These are phyloP conservation scores for Pythium rhizo-oryzae DNA, from an alignment of 352 stramenopile genomes.

Conservation along the genomic window DNA sequence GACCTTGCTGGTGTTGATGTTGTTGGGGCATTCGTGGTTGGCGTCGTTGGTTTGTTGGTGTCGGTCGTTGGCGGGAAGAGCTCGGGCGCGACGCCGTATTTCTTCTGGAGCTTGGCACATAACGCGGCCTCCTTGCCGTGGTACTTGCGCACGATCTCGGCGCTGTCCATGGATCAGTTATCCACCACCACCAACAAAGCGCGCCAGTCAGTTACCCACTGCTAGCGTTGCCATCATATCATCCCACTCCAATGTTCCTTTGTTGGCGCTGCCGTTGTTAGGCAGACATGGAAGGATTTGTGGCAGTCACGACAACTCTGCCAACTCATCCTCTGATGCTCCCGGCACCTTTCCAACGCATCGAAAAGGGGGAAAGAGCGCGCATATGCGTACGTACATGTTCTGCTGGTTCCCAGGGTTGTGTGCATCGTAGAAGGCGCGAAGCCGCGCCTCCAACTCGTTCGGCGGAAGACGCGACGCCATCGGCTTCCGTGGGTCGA, in stretches of 20 bases:
- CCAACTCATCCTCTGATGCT: background rate
- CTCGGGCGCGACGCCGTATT: conserved; percentile 66
- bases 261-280: background rate
- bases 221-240: background rate
- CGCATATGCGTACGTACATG: conserved; percentile 42
- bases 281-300: background rate
- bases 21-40: background rate
- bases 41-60: too few species aligned
- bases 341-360: background rate
- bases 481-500: background rate
- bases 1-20: background rate
- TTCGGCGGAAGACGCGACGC: conserved; percentile 1
- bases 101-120: conserved; percentile 75
- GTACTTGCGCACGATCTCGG: conserved; percentile 78
- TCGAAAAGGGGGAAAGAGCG: background rate
- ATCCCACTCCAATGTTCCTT: background rate
- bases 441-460: conserved; percentile 56
- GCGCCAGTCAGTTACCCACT: background rate
- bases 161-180: conserved; percentile 32
- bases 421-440: conserved; percentile 71
- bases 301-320: too few species aligned
- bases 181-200: background rate
- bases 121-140: conserved; percentile 58
- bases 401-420: conserved; percentile 81
- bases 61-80: conserved; percentile 16